phyloP scores from a whole-genome alignment of 2,329 filamentous ascomycete genomes.

The Coniochaeta ligniaria region DNA sequence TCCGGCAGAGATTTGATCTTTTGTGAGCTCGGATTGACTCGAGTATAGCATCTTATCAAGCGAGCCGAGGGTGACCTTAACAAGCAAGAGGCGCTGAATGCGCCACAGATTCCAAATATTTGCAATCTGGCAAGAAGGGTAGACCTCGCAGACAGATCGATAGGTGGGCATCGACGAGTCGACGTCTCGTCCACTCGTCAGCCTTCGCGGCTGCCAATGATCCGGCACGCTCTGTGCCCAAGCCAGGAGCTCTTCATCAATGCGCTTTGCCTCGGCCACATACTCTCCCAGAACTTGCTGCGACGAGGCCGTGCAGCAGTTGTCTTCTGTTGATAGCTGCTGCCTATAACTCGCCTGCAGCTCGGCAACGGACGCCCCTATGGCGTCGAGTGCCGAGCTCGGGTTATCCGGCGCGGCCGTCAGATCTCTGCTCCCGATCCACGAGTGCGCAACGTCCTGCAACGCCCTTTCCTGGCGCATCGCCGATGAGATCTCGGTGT shows the following conservation, averaged over 20 bases:
- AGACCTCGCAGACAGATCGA: constrained; percentile 12
- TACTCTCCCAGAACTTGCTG: constrained; percentile 2
- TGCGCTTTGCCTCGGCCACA: constrained; percentile 5
- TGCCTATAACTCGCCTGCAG: constrained; percentile 9
- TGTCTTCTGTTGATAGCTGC: not conserved
- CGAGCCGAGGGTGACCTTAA: not conserved
- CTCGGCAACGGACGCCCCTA: constrained; percentile 10
- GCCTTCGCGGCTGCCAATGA: constrained; percentile 11
- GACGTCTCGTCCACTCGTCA: constrained; percentile 10
- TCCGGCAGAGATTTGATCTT: not conserved
- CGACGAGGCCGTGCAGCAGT: not conserved
- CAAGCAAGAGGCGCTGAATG: not conserved
- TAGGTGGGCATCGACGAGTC: constrained; percentile 14
- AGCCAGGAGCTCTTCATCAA: constrained; percentile 7
- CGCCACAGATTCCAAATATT: constrained; percentile 8
- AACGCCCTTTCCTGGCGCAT: constrained; percentile 11
- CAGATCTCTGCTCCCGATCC: constrained; percentile 6
- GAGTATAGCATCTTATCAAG: not conserved
- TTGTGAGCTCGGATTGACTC: not conserved
- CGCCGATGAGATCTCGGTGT: constrained; percentile 12
- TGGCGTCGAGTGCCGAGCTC: constrained; percentile 7
- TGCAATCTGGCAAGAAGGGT: constrained; percentile 14
- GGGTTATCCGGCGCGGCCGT: constrained; percentile 5
- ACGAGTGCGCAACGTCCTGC: constrained; percentile 6
- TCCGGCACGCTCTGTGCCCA: constrained; percentile 8